These are phyloP conservation scores for Pseudogymnoascus pannorum DNA, from an alignment of 2,329 filamentous ascomycete species.

Conservation along the genomic window DNA sequence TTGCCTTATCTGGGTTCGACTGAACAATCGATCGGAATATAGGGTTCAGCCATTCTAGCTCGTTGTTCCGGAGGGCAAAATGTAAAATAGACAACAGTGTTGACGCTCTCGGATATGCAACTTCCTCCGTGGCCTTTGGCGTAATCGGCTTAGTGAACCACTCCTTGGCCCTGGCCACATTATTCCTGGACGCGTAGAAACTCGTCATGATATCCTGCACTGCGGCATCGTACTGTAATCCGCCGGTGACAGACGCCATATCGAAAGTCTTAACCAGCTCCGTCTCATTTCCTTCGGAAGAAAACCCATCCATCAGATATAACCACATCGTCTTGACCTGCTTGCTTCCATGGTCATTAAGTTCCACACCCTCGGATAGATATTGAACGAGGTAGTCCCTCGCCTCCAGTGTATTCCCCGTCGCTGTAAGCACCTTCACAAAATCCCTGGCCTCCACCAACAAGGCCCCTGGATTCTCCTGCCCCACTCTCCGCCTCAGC, in stretches of 20 bases:
- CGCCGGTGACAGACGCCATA: slow-evolving; percentile 42
- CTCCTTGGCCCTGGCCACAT: slow-evolving; percentile 52
- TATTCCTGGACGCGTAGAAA: slow-evolving; percentile 53
- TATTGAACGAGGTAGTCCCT: neutral
- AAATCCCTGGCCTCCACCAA: slow-evolving; percentile 20
- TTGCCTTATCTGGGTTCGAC: slow-evolving; percentile 41
- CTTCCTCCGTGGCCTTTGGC: slow-evolving; percentile 18
- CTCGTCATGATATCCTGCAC: slow-evolving; percentile 50
- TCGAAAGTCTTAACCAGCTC: slow-evolving; percentile 50
- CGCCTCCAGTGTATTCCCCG: slow-evolving; percentile 6
- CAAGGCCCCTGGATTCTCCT: neutral
- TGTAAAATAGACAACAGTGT: slow-evolving; percentile 50
- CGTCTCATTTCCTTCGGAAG: slow-evolving; percentile 48
- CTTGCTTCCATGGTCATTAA: slow-evolving; percentile 22
- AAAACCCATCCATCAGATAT: slow-evolving; percentile 44
- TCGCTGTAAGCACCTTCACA: slow-evolving; percentile 8
- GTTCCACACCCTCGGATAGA: slow-evolving; percentile 19
- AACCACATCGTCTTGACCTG: slow-evolving; percentile 15
- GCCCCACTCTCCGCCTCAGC: slow-evolving; percentile 11
- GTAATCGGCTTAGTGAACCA: slow-evolving; percentile 57
- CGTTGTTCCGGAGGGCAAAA: slow-evolving; percentile 52
- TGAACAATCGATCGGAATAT: slow-evolving; percentile 44
- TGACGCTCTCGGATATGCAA: slow-evolving; percentile 26
- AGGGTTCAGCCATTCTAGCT: slow-evolving; percentile 54
- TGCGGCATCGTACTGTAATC: slow-evolving; percentile 37